phyloP scores from a whole-genome alignment of 2,329 filamentous ascomycete species.

The Venturia carpophila region DNA sequence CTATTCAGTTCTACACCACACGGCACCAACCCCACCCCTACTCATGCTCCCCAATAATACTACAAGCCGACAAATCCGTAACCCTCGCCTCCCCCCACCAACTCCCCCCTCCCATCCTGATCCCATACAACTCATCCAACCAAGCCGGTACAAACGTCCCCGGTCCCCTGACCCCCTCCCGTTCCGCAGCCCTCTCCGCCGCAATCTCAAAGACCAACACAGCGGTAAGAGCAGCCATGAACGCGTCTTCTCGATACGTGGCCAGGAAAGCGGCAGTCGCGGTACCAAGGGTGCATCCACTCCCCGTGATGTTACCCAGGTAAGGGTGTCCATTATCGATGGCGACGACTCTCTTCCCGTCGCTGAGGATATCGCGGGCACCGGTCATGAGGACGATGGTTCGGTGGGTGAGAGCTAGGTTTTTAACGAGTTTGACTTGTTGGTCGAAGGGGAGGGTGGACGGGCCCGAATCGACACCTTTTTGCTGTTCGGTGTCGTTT shows the following conservation, averaged over 20 bases:
- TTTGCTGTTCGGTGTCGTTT: constrained; percentile 47
- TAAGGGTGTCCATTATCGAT: constrained; percentile 70
- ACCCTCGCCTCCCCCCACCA: not conserved
- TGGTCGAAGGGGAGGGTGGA: constrained; percentile 47
- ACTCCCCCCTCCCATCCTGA: not conserved
- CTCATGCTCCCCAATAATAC: not conserved
- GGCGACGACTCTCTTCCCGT: constrained; percentile 59
- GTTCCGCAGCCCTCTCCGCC: constrained; percentile 56
- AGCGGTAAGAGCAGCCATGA: constrained; percentile 66
- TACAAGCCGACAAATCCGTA: not conserved
- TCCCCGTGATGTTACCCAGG: constrained; percentile 63
- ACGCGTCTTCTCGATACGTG: constrained; percentile 52
- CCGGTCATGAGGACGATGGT: constrained; percentile 80
- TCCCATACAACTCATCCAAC: constrained; percentile 56
- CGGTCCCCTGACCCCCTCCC: constrained; percentile 62
- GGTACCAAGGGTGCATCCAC: constrained; percentile 77
- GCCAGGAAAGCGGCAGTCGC: constrained; percentile 69
- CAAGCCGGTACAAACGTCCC: constrained; percentile 83
- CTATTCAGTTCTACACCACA: not conserved
- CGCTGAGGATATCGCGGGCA: constrained; percentile 65
- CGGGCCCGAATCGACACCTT: constrained; percentile 72
- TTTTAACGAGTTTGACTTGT: constrained; percentile 54
- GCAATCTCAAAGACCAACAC: constrained; percentile 72
- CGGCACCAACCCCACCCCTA: not conserved
- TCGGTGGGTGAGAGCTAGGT: constrained; percentile 59